These are phyloP conservation scores for Brassica nigra DNA, from an alignment of 345 rosid genomes.

Conservation along the genomic window DNA sequence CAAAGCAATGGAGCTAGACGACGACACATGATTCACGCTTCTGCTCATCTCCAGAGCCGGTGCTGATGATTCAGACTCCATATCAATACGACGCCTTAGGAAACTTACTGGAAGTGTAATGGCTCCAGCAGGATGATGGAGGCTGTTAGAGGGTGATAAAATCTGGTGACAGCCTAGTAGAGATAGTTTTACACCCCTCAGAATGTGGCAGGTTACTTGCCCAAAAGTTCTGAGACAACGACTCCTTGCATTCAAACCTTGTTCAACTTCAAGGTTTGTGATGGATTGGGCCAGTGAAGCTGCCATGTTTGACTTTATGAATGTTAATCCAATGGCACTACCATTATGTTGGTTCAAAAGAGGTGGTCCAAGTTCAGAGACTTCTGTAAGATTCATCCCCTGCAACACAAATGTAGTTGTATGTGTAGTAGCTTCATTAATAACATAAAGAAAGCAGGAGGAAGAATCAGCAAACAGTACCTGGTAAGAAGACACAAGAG, in stretches of 20 bases:
- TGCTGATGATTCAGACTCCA: constrained; percentile 35
- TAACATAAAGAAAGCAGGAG: background rate
- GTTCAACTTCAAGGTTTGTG: constrained; percentile 45
- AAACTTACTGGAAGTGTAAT: constrained; percentile 56
- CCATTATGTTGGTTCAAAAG: constrained; percentile 62
- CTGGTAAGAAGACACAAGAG: constrained; percentile 49
- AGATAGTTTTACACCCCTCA: constrained; percentile 59
- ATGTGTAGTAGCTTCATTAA: background rate
- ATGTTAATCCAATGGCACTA: constrained; percentile 58
- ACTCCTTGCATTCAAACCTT: constrained; percentile 32
- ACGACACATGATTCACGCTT: constrained; percentile 23
- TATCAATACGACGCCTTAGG: constrained; percentile 35
- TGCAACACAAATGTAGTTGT: constrained; percentile 36
- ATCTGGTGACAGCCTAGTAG: constrained; percentile 60
- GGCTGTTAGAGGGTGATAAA: constrained; percentile 39
- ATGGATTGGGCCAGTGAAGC: constrained; percentile 73
- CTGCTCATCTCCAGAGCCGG: constrained; percentile 29
- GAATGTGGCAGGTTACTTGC: constrained; percentile 63
- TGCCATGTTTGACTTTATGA: constrained; percentile 59
- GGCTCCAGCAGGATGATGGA: constrained; percentile 46
- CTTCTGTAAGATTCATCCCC: constrained; percentile 63
- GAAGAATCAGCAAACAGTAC: constrained; percentile 40
- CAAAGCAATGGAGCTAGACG: constrained; percentile 55
- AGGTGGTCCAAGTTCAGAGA: constrained; percentile 67
- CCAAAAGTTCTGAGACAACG: constrained; percentile 67